Base-by-base conservation (phyloP, 164 flowering plant species). In the Magnolia sinica region DNA sequence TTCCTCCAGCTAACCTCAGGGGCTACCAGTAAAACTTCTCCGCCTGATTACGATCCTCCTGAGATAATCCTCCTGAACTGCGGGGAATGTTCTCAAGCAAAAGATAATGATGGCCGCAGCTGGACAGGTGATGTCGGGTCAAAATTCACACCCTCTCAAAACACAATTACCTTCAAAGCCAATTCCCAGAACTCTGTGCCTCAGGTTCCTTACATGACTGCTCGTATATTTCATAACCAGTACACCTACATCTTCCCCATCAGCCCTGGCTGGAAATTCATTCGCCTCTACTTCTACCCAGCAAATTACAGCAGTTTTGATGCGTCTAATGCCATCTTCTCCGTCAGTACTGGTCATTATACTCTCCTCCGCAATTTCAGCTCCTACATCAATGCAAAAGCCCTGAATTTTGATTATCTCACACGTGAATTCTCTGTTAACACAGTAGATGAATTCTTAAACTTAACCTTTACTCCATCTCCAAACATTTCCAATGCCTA, bases 231-330 rank as follows among this genome's bases (percentile, higher is more conserved):
- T 79, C 74, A 23, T 1, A 86, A 96, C 7, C 70, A 81, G 7
- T 94, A 85, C 81, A 91, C 97, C 52, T 96, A 96, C 55, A 81
- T 79, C 18, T 81, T 96, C 71, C 95, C 96, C 1, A 91, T 96
- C 6, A 87, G 82, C 0, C n/a, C 91, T 7, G 99, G 99, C 7
- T 85, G 87, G 5, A 92, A 92, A 81, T 79, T 88, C 89, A 83
- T 96, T 73, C 95, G 99, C 55, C 85, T 96, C 69, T 92, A 96
- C 82, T 92, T 96, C 73, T 80, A 80, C 50, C 85, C 81, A 2
- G 83, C 87, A 23, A 74, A 77, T 73, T 86, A 87, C 13, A 11
- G 70, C 1, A 74, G 64, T 7, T 80, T 71, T 63, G 78, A 82
- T 68, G 70, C 81, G 0, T 19, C n/a, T 0, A 75, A 78, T 65